Evolutionary conservation across 495 filamentous ascomycete genomes (phyloP).

Genomic region (Oleoguttula mirabilis): DNA sequence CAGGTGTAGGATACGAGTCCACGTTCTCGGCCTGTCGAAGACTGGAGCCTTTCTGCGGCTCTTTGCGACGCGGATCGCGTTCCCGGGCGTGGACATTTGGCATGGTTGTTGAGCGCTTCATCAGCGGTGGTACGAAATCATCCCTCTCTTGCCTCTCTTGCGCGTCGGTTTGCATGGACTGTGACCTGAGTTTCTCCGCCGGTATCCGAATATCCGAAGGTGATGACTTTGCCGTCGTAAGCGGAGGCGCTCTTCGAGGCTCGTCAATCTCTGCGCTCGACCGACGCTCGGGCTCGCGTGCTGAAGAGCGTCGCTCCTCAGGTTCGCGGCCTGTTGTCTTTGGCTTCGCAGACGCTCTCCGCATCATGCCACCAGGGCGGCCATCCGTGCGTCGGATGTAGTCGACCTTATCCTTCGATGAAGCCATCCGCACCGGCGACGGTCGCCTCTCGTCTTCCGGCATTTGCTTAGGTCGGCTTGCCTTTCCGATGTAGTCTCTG

Average conservation of each 20-base stretch:
- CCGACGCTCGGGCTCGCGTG: background rate
- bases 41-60: constrained; percentile 3
- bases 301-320: background rate
- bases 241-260: constrained; percentile 4
- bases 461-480: background rate
- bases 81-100: background rate
- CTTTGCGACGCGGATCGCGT: constrained; percentile 1
- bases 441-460: constrained; percentile 11
- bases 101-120: constrained; percentile 18
- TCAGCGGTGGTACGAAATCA: background rate
- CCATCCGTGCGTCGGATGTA: constrained; percentile 7
- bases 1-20: constrained; percentile 7
- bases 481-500: constrained; percentile 8
- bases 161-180: constrained; percentile 12
- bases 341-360: constrained; percentile 8
- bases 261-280: constrained; percentile 8
- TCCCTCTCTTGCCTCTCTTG: constrained; percentile 4
- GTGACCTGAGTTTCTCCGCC: constrained; percentile 12
- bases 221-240: constrained; percentile 9
- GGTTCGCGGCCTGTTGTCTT: constrained; percentile 1
- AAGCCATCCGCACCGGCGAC: constrained; percentile 7
- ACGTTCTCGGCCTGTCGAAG: constrained; percentile 13
- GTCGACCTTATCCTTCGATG: constrained; percentile 11
- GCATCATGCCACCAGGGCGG: constrained; percentile 4
- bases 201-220: constrained; percentile 11